Conservation (phyloP, 768 basidiomycete species). For the Boletus huronensis region DNA sequence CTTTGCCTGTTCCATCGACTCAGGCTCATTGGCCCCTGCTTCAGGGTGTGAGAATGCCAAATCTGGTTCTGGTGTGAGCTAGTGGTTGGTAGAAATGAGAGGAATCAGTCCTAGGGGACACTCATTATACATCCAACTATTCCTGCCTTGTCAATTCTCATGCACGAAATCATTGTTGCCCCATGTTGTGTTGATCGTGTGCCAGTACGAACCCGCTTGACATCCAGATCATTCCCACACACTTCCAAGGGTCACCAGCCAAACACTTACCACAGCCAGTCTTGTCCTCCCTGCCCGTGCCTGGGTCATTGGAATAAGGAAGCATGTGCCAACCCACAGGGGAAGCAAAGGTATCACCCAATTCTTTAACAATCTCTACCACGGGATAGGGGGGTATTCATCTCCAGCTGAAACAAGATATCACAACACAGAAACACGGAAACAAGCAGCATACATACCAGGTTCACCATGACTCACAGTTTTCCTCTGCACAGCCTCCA, state of each 20-base stretch:
- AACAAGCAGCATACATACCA: constrained; percentile 4
- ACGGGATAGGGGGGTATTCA: constrained; percentile 13
- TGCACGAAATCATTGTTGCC: constrained; percentile 94
- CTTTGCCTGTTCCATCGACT: constrained; percentile 66
- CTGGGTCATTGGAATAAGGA: constrained; percentile 68
- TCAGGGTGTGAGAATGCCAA: constrained; percentile 64
- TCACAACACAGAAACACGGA: background rate
- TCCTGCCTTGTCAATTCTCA: constrained; percentile 84
- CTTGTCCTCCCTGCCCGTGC: constrained; percentile 15
- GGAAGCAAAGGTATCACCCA: constrained; percentile 72
- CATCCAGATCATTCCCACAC: background rate
- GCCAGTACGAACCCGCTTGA: constrained; percentile 38
- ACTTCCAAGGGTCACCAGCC: too few species aligned
- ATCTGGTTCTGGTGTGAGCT: constrained; percentile 4
- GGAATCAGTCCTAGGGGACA: constrained; percentile 56
- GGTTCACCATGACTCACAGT: constrained; percentile 9
- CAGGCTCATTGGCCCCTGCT: constrained; percentile 43
- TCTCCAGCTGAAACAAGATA: background rate
- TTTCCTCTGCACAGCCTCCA: constrained; percentile 38
- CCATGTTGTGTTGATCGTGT: constrained; percentile 77
- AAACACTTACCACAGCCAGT: constrained; percentile 7
- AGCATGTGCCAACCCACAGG: constrained; percentile 92
- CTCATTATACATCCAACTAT: constrained; percentile 64
- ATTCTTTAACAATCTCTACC: constrained; percentile 51
- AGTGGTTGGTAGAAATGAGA: background rate